Conservation (phyloP, 495 filamentous ascomycete genomes). For the Neurospora sublineolata region DNA sequence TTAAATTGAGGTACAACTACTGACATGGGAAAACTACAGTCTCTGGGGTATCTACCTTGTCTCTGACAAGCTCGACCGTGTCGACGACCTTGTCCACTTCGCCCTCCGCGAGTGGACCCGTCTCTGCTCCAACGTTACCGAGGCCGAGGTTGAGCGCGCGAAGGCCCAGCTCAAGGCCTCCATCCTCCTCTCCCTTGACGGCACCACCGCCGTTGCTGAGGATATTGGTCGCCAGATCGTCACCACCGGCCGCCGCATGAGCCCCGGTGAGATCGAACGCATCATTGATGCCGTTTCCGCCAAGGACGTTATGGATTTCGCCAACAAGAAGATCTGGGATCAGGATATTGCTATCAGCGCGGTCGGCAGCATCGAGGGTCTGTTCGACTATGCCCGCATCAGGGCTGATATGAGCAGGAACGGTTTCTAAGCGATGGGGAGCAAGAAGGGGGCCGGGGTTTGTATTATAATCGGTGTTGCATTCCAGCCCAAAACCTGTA, state of each 20-base stretch:
- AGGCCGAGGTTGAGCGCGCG: conserved; percentile 90
- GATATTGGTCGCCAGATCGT: conserved; percentile 98
- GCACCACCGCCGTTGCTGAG: conserved; percentile 92
- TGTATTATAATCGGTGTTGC: conserved; percentile 29
- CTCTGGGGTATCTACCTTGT: conserved; percentile 99
- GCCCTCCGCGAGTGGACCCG: conserved; percentile 96
- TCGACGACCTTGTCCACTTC: conserved; percentile 97
- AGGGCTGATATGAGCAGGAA: conserved; percentile 86
- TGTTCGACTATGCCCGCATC: conserved; percentile 82
- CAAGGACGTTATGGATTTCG: conserved; percentile 96
- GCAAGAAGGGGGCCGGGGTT: conserved; percentile 9
- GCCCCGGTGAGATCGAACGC: conserved; percentile 86
- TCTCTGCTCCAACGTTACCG: conserved; percentile 71
- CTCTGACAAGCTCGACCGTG: conserved; percentile 69
- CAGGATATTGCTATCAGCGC: conserved; percentile 89
- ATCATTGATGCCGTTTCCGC: conserved; percentile 77
- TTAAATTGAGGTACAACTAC: not conserved
- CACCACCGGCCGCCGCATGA: conserved; percentile 86
- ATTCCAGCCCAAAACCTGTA: conserved; percentile 21
- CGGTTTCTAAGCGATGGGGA: conserved; percentile 18
- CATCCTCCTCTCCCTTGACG: conserved; percentile 90
- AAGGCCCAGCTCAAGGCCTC: conserved; percentile 99
- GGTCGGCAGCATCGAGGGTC: conserved; percentile 82
- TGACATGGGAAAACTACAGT: conserved; percentile 36
- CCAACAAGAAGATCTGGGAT: conserved; percentile 86